Evolutionary conservation across 2,329 filamentous ascomycete species (phyloP), one percentile per base, ranked within the genome.

Genomic region (Microdochium bolleyi): DNA sequence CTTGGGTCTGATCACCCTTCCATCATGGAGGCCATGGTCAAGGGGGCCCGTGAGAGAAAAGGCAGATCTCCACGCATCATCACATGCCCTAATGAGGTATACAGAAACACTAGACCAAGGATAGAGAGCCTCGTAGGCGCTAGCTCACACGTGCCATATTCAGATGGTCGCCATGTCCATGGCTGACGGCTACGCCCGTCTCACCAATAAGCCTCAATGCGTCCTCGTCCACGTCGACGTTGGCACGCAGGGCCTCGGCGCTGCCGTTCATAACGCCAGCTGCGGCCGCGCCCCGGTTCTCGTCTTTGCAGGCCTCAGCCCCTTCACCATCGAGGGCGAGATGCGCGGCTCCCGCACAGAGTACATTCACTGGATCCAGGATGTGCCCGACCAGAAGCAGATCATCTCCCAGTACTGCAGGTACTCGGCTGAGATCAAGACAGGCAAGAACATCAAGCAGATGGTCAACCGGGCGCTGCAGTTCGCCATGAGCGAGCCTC

Each of bases 281-380:
- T 84, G 80, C 50, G 88, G 88, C 1, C 79, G 88, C 49, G 84
- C 84, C 0, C 88, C 89, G 0, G 83, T 92, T 3, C 69, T 92
- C 48, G 83, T 92, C 53, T 92, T 92, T 60, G 88, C 88, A 1
- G 88, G 88, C 3, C 71, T 92, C 16, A 88, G 84, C 11, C 89
- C 88, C 0, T 89, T 84, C 64, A 92, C 88, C 0, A 77, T 85
- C 27, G 87, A 91, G 60, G 88, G 88, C 16, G 88, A 92, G 68
- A 82, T 87, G 70, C 78, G 85, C 1, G 88, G 88, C 13, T 85
- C 79, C n/a, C 76, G 88, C 52, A 91, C 87, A 1, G 89, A 92
- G 68, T 92, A 89, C 65, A 92, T 91, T 59, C 88, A 92, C 66
- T 92, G 88, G 87, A 86, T 92, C 30, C 88, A 92, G 62, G 87